Evolutionary conservation across 2,329 filamentous ascomycete genomes (phyloP), one percentile per base, ranked within the genome.

Genomic region (Berkeleyomyces rouxiae): DNA sequence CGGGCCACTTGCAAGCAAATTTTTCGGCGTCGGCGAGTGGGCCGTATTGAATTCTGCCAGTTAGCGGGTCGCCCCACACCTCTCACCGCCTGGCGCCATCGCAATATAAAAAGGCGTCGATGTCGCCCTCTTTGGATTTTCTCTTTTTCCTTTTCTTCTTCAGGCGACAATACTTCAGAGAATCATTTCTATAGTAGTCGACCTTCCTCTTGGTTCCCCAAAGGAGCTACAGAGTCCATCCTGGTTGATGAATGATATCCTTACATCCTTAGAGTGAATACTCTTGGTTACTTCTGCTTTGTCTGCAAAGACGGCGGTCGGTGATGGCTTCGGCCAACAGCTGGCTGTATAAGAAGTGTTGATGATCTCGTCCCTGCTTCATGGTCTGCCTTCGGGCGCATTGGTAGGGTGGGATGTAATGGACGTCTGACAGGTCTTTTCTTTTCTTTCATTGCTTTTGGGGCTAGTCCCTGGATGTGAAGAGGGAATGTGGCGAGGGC

Each of bases 121-220:
- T 3, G 39, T 59, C 46, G 44, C 23, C 40, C 7, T 16, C 16
- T 31, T 43, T 51, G 0, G 7, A 40, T 40, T 61, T 62, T 58
- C n/a, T 55, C 42, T 16, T 59, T 57, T 43, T 59, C 49, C 58
- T 58, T 65, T 65, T 65, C 63, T 65, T 65, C 63, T 65, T 61
- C 57, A 63, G 63, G 63, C 61, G 63, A 65, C 63, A 65, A 65
- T 65, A 65, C 63, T 65, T 65, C 63, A 62, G 76, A 90, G 88
- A 91, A 92, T 92, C 88, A 89, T 88, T 95, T 95, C 87, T 95
- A 91, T 90, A 96, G 90, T 91, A 85, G 81, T 88, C 84, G 84
- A 90, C 87, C 82, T 64, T 80, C 81, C 84, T 89, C 88, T 93
- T 86, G 89, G 84, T 86, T 92, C 83, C 84, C 83, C 82, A 90